Evolutionary conservation across 306 rosid genomes (phyloP), one percentile per base, ranked within the genome.

Genomic region (Glycyrrhiza uralensis): DNA sequence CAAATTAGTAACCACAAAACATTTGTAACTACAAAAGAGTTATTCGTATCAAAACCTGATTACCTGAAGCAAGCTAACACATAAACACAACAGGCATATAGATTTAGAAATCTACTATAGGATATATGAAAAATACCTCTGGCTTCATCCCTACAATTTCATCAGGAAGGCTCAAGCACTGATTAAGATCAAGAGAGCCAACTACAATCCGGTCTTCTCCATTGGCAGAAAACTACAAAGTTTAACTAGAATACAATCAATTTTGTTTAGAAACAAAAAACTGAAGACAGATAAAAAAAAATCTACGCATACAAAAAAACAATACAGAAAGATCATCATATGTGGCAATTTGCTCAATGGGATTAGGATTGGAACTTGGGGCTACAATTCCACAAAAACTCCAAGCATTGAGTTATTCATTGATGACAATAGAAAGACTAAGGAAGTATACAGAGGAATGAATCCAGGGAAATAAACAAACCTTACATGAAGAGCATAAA

Each of bases 401-500:
- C 26, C 11, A 22, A 10, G 74, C 63, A 69, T 67, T 36, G 35
- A 49, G 14, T 15, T 11, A 73, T 22, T 15, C 4, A 44, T 7
- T 58, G 49, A 66, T 26, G 7, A 11, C 2, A 66, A 45, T 1
- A 26, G 13, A 45, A 4, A 4, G n/a, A 14, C 15, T 3, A 59
- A 19, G 4, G 19, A 3, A 3, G 4, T 5, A 20, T 32, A 67
- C 35, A 8, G 63, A 76, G 75, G 12, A 6, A 63, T 41, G 33
- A 39, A 39, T 39, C 7, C 3, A 64, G 19, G 54, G 81, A 69
- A 70, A 66, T 28, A 66, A 76, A 87, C 98, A 75, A 75, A 94
- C 97, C 98, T 94, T 94, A 85, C 98, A 94, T 60, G 76, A 69
- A 77, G 97, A 57, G 83, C 87, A 82, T 70, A 94, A 83, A 72